phyloP scores from a whole-genome alignment of 2,329 filamentous ascomycete genomes.

The Talaromyces atroroseus region DNA sequence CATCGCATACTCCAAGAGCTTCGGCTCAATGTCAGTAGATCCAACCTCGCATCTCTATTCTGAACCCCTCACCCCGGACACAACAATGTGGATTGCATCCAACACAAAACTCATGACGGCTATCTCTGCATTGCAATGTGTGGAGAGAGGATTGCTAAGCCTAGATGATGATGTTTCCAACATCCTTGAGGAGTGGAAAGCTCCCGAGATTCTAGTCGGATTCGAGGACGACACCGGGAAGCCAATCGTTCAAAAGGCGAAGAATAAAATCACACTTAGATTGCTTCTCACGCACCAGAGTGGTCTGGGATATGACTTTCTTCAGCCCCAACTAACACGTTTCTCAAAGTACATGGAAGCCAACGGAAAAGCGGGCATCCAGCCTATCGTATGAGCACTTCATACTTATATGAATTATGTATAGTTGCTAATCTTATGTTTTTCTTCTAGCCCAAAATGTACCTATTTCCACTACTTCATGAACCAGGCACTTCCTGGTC shows the following conservation, averaged over 20 bases:
- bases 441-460: background rate
- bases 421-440: background rate
- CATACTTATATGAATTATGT: background rate
- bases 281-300: slow-evolving; percentile 6
- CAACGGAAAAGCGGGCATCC: too few species aligned
- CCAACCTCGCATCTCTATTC: background rate
- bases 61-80: slow-evolving; percentile 2
- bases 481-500: slow-evolving; percentile 5
- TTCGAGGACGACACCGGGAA: slow-evolving; percentile 4
- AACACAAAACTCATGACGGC: background rate
- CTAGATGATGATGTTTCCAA: slow-evolving; percentile 3
- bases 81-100: slow-evolving; percentile 4
- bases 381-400: background rate
- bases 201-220: background rate
- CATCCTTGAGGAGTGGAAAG: background rate
- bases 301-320: slow-evolving; percentile 1
- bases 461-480: background rate
- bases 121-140: background rate
- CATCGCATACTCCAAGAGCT: slow-evolving; percentile 4
- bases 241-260: background rate
- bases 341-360: slow-evolving; percentile 3
- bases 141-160: slow-evolving; percentile 1
- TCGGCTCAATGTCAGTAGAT: slow-evolving; percentile 6
- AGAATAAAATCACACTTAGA: background rate
- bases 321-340: background rate